phyloP scores from a whole-genome alignment of 1,284 basidiomycete genomes.

The Phlebopus sp. region DNA sequence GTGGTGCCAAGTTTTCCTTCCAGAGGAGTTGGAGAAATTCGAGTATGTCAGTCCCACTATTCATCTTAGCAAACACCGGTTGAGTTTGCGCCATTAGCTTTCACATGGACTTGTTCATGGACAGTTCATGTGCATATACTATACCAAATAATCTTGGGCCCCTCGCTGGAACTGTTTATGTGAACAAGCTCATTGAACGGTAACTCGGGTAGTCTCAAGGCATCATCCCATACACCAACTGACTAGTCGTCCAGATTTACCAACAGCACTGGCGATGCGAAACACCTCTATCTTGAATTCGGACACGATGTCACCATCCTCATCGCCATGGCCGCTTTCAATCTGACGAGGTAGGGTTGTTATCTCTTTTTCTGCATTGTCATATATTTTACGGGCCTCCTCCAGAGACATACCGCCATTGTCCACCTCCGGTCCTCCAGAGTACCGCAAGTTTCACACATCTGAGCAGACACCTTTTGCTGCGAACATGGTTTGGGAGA shows the following conservation, averaged over 20 bases:
- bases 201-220: slow-evolving; percentile 3
- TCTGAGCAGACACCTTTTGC: slow-evolving; percentile 41
- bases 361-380: not conserved
- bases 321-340: slow-evolving; percentile 39
- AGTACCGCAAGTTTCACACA: slow-evolving; percentile 36
- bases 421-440: slow-evolving; percentile 28
- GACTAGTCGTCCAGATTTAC: slow-evolving; percentile 26
- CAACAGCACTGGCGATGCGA: slow-evolving; percentile 32
- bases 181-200: slow-evolving; percentile 40
- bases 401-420: slow-evolving; percentile 32
- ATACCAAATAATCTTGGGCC: slow-evolving; percentile 37
- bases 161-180: slow-evolving; percentile 38
- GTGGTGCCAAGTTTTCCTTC: slow-evolving; percentile 39
- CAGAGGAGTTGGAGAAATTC: slow-evolving; percentile 36
- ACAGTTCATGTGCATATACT: slow-evolving; percentile 41
- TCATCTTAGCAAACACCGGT: not conserved
- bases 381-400: not conserved
- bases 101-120: slow-evolving; percentile 43
- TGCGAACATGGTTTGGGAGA: slow-evolving; percentile 45
- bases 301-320: slow-evolving; percentile 48
- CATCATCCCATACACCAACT: not conserved
- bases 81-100: slow-evolving; percentile 17
- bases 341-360: slow-evolving; percentile 32
- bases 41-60: slow-evolving; percentile 24
- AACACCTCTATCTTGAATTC: slow-evolving; percentile 40